A percentile compares a stretch with the other conserved stretches of the same genome.
These are phyloP conservation scores for Cyberlindnera maritima DNA, from an alignment of 805 yeast genomes.

Conservation along the genomic window DNA sequence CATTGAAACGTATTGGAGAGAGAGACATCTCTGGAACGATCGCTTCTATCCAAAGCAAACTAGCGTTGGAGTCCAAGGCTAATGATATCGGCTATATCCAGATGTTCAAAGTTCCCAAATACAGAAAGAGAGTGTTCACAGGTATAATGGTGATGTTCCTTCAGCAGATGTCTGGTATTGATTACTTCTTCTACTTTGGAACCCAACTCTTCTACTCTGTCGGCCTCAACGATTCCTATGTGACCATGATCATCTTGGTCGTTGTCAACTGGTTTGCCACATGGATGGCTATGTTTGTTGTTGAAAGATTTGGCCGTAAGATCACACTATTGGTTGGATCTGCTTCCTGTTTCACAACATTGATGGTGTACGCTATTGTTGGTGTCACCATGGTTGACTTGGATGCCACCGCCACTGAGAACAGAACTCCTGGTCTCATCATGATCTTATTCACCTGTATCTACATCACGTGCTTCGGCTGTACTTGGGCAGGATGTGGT, in stretches of 20 bases:
- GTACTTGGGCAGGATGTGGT: conserved; percentile 59
- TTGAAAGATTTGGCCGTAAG: conserved; percentile 50
- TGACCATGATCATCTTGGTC: conserved; percentile 53
- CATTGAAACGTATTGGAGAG: conserved; percentile 48
- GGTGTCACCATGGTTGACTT: conserved; percentile 40
- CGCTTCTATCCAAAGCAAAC: conserved; percentile 1
- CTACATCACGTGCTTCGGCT: conserved; percentile 48
- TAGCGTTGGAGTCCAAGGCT: conserved; percentile 7
- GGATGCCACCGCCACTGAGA: conserved; percentile 24
- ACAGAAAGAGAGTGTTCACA: conserved; percentile 40
- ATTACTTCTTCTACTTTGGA: conserved; percentile 66
- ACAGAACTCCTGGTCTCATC: conserved; percentile 44
- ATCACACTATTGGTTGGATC: conserved; percentile 39
- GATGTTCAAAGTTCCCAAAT: conserved; percentile 31
- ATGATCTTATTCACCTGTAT: conserved; percentile 54
- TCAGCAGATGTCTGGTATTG: conserved; percentile 64
- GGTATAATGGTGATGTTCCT: conserved; percentile 56
- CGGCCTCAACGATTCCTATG: conserved; percentile 50
- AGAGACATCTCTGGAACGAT: conserved; percentile 34
- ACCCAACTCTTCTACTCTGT: conserved; percentile 53
- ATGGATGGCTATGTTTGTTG: conserved; percentile 43
- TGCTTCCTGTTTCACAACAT: conserved; percentile 48
- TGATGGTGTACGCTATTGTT: conserved; percentile 48
- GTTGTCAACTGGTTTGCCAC: conserved; percentile 51
- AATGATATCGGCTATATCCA: conserved; percentile 41